Percentiles rank a stretch among this genome's conserved stretches.
Conservation (phyloP, 139 green algal genomes). For the Mesostigma viride region DNA sequence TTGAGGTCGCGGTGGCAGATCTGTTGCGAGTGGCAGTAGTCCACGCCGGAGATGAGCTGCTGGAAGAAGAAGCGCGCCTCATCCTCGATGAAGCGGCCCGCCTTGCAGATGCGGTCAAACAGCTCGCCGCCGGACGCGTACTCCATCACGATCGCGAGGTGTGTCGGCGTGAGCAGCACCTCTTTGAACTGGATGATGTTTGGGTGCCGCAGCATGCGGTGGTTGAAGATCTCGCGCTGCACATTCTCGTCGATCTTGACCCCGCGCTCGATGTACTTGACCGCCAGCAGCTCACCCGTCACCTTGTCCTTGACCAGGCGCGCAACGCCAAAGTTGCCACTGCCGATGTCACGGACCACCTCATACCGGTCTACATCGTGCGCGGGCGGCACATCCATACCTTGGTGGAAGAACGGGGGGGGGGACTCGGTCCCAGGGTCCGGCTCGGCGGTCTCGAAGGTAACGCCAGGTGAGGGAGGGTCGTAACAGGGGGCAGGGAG, state of each 20-base stretch:
- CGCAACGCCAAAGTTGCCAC: conserved; percentile 86
- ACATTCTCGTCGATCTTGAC: conserved; percentile 95
- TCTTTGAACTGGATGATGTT: conserved; percentile 88
- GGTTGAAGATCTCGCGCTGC: conserved; percentile 94
- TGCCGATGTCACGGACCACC: conserved; percentile 46
- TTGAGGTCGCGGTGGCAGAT: conserved; percentile 92
- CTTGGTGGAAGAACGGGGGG: too few relatives aligned
- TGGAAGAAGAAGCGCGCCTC: conserved; percentile 98
- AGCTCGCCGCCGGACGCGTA: conserved; percentile 70
- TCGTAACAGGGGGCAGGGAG: too few relatives aligned
- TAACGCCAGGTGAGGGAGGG: too few relatives aligned
- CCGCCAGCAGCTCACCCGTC: conserved; percentile 58
- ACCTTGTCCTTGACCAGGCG: conserved; percentile 55
- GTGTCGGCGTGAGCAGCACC: conserved; percentile 36
- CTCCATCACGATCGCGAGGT: conserved; percentile 91
- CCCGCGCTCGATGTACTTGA: conserved; percentile 72
- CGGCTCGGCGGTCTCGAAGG: too few relatives aligned
- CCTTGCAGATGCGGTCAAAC: conserved; percentile 87
- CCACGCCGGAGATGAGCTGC: conserved; percentile 88
- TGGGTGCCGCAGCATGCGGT: conserved; percentile 80
- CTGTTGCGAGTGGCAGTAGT: conserved; percentile 77
- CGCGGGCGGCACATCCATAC: too few relatives aligned
- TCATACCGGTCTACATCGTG: conserved; percentile 10
- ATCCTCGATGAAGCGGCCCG: conserved; percentile 83
- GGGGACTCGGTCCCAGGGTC: too few relatives aligned